Percentiles rank a stretch among this genome's conserved stretches.
These are phyloP conservation scores for Lachnellula subtilissima DNA, from an alignment of 2,329 filamentous ascomycete species.

Conservation along the genomic window DNA sequence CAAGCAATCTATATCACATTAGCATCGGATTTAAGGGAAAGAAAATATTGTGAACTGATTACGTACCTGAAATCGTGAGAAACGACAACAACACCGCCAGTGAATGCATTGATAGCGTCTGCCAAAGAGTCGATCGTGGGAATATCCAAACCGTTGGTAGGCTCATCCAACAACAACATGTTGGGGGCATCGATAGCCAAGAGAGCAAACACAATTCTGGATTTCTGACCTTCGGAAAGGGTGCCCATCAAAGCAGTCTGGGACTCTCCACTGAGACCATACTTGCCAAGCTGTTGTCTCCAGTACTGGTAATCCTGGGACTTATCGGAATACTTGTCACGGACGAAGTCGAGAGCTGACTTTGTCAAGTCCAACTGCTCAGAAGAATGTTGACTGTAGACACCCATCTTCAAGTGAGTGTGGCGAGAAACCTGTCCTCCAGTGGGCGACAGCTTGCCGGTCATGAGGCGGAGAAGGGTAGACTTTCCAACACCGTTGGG, in stretches of 20 bases:
- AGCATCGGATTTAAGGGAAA: conserved; percentile 22
- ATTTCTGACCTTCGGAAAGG: conserved; percentile 95
- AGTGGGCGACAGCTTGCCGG: conserved; percentile 84
- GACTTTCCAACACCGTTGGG: conserved; percentile 99
- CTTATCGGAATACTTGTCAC: conserved; percentile 85
- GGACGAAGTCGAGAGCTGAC: conserved; percentile 94
- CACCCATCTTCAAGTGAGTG: conserved; percentile 95
- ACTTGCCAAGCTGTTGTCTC: conserved; percentile 93
- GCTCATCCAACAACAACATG: conserved; percentile 97
- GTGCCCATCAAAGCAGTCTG: conserved; percentile 98
- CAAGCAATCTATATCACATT: conserved; percentile 66
- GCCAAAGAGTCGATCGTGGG: conserved; percentile 96
- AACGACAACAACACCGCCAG: conserved; percentile 94
- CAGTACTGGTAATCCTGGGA: conserved; percentile 99
- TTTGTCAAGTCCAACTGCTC: conserved; percentile 98
- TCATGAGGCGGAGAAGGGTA: conserved; percentile 93
- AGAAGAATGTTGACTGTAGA: conserved; percentile 97
- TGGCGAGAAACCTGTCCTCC: conserved; percentile 79
- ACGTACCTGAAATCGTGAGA: conserved; percentile 97
- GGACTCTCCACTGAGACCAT: conserved; percentile 86
- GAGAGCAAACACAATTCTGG: conserved; percentile 94
- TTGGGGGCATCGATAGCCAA: conserved; percentile 93
- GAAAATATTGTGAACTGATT: neutral
- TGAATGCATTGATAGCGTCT: conserved; percentile 92
- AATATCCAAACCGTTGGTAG: conserved; percentile 98